A percentile compares a stretch with the other conserved stretches of the same genome.
These are phyloP conservation scores for Wickerhamiella sergipiensis DNA, from an alignment of 805 yeast genomes.

Conservation along the genomic window DNA sequence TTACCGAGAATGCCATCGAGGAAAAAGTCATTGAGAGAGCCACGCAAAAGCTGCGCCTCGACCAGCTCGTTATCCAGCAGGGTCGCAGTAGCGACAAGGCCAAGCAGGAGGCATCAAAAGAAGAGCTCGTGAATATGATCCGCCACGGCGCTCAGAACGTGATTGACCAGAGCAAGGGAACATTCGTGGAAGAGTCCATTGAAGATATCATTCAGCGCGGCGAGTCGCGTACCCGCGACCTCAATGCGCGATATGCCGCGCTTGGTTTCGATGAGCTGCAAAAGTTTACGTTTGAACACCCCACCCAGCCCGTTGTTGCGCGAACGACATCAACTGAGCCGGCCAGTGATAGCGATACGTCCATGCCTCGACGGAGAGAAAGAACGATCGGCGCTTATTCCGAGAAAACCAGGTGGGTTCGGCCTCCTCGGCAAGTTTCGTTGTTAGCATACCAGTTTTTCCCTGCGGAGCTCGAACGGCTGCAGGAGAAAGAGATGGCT, in stretches of 20 bases:
- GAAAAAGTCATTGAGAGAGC: constrained; percentile 94
- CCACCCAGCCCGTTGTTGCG: constrained; percentile 10
- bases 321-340: constrained; percentile 3
- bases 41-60: constrained; percentile 82
- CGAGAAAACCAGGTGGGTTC: constrained; percentile 44
- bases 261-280: constrained; percentile 88
- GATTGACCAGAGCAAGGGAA: constrained; percentile 38
- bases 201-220: constrained; percentile 73
- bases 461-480: constrained; percentile 53
- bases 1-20: constrained; percentile 92
- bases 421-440: constrained; percentile 70
- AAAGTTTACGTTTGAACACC: constrained; percentile 67
- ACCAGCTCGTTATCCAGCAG: constrained; percentile 91
- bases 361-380: constrained; percentile 25
- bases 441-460: constrained; percentile 82
- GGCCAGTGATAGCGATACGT: constrained; percentile 35
- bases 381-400: constrained; percentile 50
- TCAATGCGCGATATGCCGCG: constrained; percentile 70
- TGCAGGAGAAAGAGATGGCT: constrained; percentile 70
- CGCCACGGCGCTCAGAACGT: constrained; percentile 91
- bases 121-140: constrained; percentile 84
- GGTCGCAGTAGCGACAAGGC: constrained; percentile 34
- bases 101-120: constrained; percentile 34
- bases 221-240: constrained; percentile 61
- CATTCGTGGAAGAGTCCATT: constrained; percentile 36